Evolutionary conservation across 495 filamentous ascomycete genomes (phyloP).

Genomic region (Tuber indicum): DNA sequence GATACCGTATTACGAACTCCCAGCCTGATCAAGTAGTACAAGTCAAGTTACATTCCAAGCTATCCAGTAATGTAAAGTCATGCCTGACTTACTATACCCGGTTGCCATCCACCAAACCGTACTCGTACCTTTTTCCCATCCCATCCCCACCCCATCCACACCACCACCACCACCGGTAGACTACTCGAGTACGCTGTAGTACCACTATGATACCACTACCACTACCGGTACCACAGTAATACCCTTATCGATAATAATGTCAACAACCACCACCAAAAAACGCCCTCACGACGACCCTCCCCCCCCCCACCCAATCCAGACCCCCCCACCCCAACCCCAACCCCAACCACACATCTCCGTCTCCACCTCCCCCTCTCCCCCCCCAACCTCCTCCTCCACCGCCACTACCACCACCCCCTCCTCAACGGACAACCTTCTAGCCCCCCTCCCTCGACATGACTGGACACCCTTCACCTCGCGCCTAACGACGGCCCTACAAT

Average conservation of each 20-base stretch:
- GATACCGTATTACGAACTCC: no score
- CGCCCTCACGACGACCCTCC: background rate
- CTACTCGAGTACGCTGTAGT: no score
- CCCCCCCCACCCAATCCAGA: background rate
- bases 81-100: no score
- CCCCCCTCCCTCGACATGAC: slow-evolving; percentile 26
- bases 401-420: background rate
- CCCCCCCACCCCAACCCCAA: background rate
- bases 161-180: background rate
- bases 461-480: slow-evolving; percentile 23
- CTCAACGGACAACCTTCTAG: slow-evolving; percentile 23
- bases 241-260: background rate
- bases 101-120: background rate
- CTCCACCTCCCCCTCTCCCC: background rate
- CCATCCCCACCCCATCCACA: background rate
- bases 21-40: no score
- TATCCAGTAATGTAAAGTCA: no score
- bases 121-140: background rate
- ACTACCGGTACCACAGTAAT: background rate
- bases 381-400: background rate
- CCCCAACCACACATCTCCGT: background rate
- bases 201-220: no score
- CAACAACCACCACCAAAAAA: background rate
- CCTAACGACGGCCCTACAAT: slow-evolving; percentile 19
- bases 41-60: no score